These are phyloP conservation scores for Aaosphaeria pasadenensis DNA, from an alignment of 2,329 filamentous ascomycete species.

Conservation along the genomic window DNA sequence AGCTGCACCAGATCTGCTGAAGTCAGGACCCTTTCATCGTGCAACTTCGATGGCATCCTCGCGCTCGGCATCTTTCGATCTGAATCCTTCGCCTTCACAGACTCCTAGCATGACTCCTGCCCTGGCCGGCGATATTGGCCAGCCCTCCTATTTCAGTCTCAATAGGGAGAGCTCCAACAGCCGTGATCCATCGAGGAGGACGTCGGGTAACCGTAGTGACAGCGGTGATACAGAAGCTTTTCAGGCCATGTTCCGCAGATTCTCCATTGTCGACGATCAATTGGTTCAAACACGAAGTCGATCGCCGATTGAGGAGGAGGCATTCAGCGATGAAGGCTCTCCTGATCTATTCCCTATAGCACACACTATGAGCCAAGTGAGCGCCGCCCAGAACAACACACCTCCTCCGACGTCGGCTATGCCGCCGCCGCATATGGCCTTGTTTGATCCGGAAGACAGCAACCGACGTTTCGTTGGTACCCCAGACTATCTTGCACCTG, in stretches of 20 bases:
- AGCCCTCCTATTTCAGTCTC: slow-evolving; percentile 91
- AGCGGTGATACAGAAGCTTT: slow-evolving; percentile 87
- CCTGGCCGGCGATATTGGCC: slow-evolving; percentile 63
- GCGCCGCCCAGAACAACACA: slow-evolving; percentile 53
- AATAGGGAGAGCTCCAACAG: slow-evolving; percentile 56
- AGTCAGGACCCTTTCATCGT: slow-evolving; percentile 85
- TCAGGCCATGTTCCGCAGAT: slow-evolving; percentile 75
- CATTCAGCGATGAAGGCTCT: slow-evolving; percentile 68
- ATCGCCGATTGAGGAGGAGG: slow-evolving; percentile 71
- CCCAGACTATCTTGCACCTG: slow-evolving; percentile 92
- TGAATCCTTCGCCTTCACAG: slow-evolving; percentile 74
- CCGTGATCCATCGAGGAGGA: slow-evolving; percentile 62
- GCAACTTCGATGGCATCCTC: slow-evolving; percentile 85
- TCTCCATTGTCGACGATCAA: slow-evolving; percentile 51
- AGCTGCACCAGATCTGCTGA: slow-evolving; percentile 86
- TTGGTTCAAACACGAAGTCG: slow-evolving; percentile 42
- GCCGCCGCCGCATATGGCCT: slow-evolving; percentile 83
- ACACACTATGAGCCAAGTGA: slow-evolving; percentile 52
- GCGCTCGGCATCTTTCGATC: slow-evolving; percentile 88
- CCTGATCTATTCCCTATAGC: slow-evolving; percentile 73
- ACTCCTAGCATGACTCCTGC: slow-evolving; percentile 88
- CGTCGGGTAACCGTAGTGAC: slow-evolving; percentile 84
- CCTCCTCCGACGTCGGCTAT: slow-evolving; percentile 69
- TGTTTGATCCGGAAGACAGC: slow-evolving; percentile 93
- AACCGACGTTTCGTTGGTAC: slow-evolving; percentile 94